phyloP scores from a whole-genome alignment of 2,329 filamentous ascomycete genomes.

The Coniochaeta hoffmannii region DNA sequence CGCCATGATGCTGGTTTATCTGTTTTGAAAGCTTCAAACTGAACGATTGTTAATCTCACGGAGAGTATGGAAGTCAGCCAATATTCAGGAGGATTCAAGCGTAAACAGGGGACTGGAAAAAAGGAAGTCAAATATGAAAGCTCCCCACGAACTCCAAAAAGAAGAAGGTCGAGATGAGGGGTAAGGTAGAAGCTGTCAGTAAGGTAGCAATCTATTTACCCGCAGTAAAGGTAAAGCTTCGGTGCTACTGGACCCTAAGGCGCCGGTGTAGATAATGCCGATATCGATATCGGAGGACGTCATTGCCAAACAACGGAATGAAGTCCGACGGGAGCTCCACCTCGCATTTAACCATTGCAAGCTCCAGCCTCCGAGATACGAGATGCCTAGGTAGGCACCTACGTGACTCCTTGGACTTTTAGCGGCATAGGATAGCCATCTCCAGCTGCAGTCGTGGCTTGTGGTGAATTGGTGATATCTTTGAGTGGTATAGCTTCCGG shows the following conservation, averaged over 20 bases:
- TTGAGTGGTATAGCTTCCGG: too few relatives aligned
- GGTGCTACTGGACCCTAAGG: background rate
- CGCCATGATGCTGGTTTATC: conserved; percentile 12
- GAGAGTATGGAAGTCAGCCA: too few relatives aligned
- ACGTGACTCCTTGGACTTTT: too few relatives aligned
- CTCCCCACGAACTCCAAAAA: background rate
- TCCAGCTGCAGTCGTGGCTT: too few relatives aligned
- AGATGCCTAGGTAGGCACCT: too few relatives aligned
- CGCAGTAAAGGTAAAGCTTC: background rate
- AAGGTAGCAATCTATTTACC: background rate
- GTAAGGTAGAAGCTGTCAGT: background rate
- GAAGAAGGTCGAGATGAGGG: background rate
- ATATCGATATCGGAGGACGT: background rate
- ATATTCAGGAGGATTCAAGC: background rate
- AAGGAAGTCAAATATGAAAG: background rate
- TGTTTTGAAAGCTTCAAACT: too few relatives aligned
- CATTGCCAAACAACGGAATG: background rate
- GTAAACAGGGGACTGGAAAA: background rate
- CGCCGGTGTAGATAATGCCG: background rate
- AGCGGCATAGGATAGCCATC: too few relatives aligned
- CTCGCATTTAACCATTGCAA: background rate
- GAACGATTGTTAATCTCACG: too few relatives aligned
- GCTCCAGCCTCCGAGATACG: too few relatives aligned
- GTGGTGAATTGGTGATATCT: too few relatives aligned
- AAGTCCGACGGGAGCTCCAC: background rate